phyloP scores from a whole-genome alignment of 192 early-diverging fungal genomes.

The Rhizoclosmatium sp. region DNA sequence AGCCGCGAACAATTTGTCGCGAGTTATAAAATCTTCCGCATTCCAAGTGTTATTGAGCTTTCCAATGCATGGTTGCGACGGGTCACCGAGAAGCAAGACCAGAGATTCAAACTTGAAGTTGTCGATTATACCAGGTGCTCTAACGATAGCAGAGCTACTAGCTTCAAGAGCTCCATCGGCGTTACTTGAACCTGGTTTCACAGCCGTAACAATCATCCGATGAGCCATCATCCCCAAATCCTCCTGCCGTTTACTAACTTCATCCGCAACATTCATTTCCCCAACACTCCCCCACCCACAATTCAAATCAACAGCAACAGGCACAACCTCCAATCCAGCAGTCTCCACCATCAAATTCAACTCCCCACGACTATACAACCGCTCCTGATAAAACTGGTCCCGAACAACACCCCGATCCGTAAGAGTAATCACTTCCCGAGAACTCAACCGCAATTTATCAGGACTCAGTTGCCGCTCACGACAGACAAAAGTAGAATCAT shows the following conservation, averaged over 20 bases:
- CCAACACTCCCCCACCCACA: background rate
- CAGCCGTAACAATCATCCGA: constrained; percentile 51
- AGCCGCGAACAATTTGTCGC: constrained; percentile 48
- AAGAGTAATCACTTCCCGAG: constrained; percentile 62
- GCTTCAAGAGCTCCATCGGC: background rate
- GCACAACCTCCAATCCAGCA: constrained; percentile 40
- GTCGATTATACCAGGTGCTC: background rate
- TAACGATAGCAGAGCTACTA: background rate
- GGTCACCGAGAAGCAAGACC: constrained; percentile 59
- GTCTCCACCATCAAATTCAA: constrained; percentile 46
- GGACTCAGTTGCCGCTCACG: constrained; percentile 65
- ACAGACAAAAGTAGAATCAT: constrained; percentile 70
- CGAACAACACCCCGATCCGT: constrained; percentile 64
- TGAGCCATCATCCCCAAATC: constrained; percentile 77
- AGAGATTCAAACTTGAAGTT: constrained; percentile 30
- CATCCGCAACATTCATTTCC: constrained; percentile 50
- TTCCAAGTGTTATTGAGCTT: constrained; percentile 70
- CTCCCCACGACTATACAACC: constrained; percentile 61
- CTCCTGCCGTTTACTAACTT: constrained; percentile 66
- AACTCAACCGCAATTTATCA: constrained; percentile 60
- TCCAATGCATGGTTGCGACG: constrained; percentile 54
- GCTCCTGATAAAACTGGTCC: constrained; percentile 73
- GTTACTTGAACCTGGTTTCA: constrained; percentile 28
- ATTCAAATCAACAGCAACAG: background rate
- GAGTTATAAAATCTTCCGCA: constrained; percentile 59